These are phyloP conservation scores for Thymus mandschuricus DNA, from an alignment of 257 asterid species.

Conservation along the genomic window DNA sequence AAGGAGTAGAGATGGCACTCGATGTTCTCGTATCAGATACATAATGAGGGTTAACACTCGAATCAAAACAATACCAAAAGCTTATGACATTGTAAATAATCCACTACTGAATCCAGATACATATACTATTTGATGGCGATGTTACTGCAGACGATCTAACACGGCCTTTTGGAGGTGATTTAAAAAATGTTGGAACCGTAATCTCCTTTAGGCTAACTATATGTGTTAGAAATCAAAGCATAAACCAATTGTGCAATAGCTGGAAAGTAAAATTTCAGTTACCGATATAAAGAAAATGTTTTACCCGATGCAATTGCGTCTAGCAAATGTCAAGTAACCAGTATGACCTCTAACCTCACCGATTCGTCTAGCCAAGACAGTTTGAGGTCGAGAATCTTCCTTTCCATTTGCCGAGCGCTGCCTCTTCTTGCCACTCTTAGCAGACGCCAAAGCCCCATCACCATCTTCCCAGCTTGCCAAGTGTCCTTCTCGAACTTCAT, in stretches of 20 bases:
- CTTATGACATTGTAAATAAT: too few species aligned
- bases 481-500: slow-evolving; percentile 76
- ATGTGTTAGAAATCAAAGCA: neutral
- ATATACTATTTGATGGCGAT: too few species aligned
- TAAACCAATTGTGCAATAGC: neutral
- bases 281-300: slow-evolving; percentile 1
- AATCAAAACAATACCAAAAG: too few species aligned
- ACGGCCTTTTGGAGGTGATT: too few species aligned
- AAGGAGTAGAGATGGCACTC: too few species aligned
- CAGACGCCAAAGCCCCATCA: slow-evolving; percentile 41
- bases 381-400: slow-evolving; percentile 49
- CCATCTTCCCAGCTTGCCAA: slow-evolving; percentile 59
- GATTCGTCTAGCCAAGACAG: slow-evolving; percentile 60
- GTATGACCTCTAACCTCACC: slow-evolving; percentile 93
- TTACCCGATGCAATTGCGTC: slow-evolving; percentile 58
- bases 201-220: neutral
- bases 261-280: neutral
- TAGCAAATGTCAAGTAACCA: slow-evolving; percentile 92
- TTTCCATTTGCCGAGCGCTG: slow-evolving; percentile 51
- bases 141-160: too few species aligned
- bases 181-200: too few species aligned
- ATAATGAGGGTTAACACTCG: too few species aligned
- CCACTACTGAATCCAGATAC: too few species aligned
- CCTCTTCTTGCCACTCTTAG: slow-evolving; percentile 70
- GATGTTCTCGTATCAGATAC: too few species aligned